A percentile compares a stretch with the other conserved stretches of the same genome.
phyloP scores from a whole-genome alignment of 208 protist genomes.

The Crithidia acanthocephali region DNA sequence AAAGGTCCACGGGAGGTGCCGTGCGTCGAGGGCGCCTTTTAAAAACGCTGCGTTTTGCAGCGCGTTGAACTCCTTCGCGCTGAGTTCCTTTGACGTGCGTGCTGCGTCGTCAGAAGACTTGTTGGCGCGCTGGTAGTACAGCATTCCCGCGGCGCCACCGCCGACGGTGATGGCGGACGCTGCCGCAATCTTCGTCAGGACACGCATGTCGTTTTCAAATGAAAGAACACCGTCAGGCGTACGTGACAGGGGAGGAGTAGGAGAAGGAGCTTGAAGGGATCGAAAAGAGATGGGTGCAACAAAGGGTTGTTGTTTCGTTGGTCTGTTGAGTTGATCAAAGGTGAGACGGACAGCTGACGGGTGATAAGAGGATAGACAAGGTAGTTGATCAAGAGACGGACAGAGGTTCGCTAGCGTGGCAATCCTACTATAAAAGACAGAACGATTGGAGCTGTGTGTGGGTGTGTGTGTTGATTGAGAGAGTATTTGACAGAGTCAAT shows the following conservation, averaged over 20 bases:
- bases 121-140: conserved; percentile 19
- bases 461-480: too few relatives aligned
- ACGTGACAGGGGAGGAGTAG: too few relatives aligned
- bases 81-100: conserved; percentile 32
- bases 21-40: conserved; percentile 40
- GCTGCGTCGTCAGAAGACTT: neutral
- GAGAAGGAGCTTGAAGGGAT: neutral
- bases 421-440: too few relatives aligned
- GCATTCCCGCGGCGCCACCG: conserved; percentile 10
- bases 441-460: too few relatives aligned
- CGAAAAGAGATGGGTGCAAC: neutral
- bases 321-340: too few relatives aligned
- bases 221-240: neutral
- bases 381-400: too few relatives aligned
- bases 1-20: conserved; percentile 61
- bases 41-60: conserved; percentile 55
- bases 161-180: conserved; percentile 15
- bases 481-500: too few relatives aligned
- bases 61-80: conserved; percentile 69
- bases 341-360: too few relatives aligned
- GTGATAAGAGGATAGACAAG: too few relatives aligned
- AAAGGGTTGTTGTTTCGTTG: too few relatives aligned
- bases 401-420: too few relatives aligned
- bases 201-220: conserved; percentile 15
- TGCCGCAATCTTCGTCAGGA: conserved; percentile 27